Evolutionary conservation across 1,139 yeast genomes (phyloP).

Genomic region (Candida freyschussii): DNA sequence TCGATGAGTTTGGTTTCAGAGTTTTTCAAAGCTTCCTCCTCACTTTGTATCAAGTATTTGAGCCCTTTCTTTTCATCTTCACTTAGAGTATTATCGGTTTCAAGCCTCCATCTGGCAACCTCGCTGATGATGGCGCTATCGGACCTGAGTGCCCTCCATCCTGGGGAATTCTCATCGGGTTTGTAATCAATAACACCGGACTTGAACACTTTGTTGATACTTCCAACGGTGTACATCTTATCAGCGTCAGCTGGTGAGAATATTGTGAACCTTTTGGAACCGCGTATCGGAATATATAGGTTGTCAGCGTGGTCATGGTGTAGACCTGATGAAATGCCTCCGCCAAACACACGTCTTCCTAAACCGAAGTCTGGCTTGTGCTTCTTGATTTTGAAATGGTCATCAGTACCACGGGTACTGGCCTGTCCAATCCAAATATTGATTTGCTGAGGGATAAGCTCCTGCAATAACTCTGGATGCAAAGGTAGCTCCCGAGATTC

Average conservation of each 20-base stretch:
- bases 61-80: constrained; percentile 18
- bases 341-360: constrained; percentile 49
- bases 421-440: constrained; percentile 65
- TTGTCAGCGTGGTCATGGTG: constrained; percentile 82
- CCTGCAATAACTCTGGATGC: constrained; percentile 37
- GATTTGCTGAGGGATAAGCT: constrained; percentile 61
- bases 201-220: constrained; percentile 42
- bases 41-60: constrained; percentile 20
- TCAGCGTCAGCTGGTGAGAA: constrained; percentile 58
- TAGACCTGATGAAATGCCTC: constrained; percentile 65
- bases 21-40: constrained; percentile 22
- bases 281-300: constrained; percentile 54
- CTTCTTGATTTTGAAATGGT: constrained; percentile 20
- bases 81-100: constrained; percentile 14
- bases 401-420: constrained; percentile 14
- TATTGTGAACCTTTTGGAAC: constrained; percentile 61
- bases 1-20: constrained; percentile 19
- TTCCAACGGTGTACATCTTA: constrained; percentile 57
- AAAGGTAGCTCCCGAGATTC: constrained; percentile 33
- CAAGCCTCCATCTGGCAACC: constrained; percentile 31
- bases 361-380: constrained; percentile 34
- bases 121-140: constrained; percentile 59
- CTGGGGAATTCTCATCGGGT: constrained; percentile 46
- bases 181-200: constrained; percentile 65
- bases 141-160: constrained; percentile 53